Base-by-base conservation (phyloP, 1,284 basidiomycete species). In the Cryptococcus floricola region DNA sequence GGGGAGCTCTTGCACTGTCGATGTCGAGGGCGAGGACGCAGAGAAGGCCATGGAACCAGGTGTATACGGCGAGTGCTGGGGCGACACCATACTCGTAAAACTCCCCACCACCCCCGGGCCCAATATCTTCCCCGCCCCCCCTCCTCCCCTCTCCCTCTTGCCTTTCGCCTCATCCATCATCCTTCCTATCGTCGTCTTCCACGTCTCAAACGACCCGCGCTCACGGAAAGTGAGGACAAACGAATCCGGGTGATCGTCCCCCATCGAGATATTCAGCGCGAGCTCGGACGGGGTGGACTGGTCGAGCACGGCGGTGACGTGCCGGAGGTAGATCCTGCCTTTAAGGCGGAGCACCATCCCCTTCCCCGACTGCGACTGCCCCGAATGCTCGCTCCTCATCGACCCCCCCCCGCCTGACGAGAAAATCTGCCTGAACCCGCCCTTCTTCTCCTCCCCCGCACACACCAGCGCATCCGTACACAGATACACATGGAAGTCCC, bases 381-480 rank as follows among this genome's bases (percentile, higher is more conserved):
- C 50, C 14, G 49, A 58, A 16, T 60, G 60, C 23, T 59, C 54
- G 8, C 60, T 57, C 19, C 58, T 50, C 12, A 56, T 53, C 2
- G 69, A 72, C 5, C 64, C 61, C 7, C 59, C 42, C 1, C 67
- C 63, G 7, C 3, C 31, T 3, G 7, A 6, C 3, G 69, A 66
- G 51, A 76, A 69, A 10, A 71, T 61, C 39, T 56, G 57, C 8
- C 66, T 81, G 0, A 75, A 68, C 23, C 87, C 63, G 10, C 61
- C 85, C 69, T 90, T 92, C 79, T 87, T 88, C 77, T 97, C 94
- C 73, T 98, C 95, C 23, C 89, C 85, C 14, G 98, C 90, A 74
- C 94, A 98, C 59, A 98, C 91, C 58, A 98, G 87, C 10, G 95
- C 95, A 71, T 97, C 91, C 68, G 88, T 87, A 83, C 97, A 98